Percentiles rank a stretch among this genome's conserved stretches.
Conservation (phyloP, 176 grass and related monocot genomes). For the Carex littledalei region DNA sequence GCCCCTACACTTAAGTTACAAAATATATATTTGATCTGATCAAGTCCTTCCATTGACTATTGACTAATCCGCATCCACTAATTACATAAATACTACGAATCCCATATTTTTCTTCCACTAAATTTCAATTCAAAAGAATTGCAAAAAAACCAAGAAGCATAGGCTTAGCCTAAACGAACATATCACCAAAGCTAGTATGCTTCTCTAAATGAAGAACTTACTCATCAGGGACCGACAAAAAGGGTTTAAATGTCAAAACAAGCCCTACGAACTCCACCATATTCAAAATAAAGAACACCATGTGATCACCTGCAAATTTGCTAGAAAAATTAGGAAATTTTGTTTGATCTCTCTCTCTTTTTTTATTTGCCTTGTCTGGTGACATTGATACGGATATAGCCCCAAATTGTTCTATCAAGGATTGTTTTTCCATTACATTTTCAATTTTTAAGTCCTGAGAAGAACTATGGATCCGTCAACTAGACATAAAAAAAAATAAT, state of each 20-base stretch:
- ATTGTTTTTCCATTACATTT: neutral
- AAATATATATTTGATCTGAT: neutral
- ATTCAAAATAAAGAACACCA: conserved; percentile 66
- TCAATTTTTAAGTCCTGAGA: neutral
- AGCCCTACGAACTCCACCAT: conserved; percentile 42
- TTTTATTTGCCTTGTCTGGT: neutral
- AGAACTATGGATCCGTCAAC: neutral
- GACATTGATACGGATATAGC: neutral
- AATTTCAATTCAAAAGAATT: conserved; percentile 1
- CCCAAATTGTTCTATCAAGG: neutral
- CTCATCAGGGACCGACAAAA: conserved; percentile 33
- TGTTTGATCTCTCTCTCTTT: neutral
- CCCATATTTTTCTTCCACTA: neutral
- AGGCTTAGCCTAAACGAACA: neutral
- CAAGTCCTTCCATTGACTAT: neutral
- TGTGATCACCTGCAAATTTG: conserved; percentile 55
- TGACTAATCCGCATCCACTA: neutral
- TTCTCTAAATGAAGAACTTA: neutral
- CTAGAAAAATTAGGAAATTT: neutral
- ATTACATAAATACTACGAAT: neutral
- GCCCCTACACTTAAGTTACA: neutral
- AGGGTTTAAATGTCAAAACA: conserved; percentile 63
- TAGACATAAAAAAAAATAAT: neutral
- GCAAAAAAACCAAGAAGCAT: neutral
- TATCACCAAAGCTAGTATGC: neutral